Base-by-base conservation (phyloP, 2,329 filamentous ascomycete genomes). In the Helotiales sp. region DNA sequence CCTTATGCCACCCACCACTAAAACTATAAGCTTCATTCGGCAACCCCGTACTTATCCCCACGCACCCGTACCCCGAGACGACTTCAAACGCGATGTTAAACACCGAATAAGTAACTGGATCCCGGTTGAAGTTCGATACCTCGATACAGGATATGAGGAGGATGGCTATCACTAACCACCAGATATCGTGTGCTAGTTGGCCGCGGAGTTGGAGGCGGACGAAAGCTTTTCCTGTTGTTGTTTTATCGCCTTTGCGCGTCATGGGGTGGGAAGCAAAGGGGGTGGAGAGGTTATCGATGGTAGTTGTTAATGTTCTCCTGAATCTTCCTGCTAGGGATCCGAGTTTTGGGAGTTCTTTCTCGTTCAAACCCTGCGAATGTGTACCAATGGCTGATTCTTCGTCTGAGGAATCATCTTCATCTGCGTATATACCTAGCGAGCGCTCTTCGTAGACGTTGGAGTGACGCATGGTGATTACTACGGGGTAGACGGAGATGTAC, bases 381-480 rank as follows among this genome's bases (percentile, higher is more conserved):
- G 29, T 17, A 4, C 5, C 10, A 5, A n/a, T 13, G 24, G 34
- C 22, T 2, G 31, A 27, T 27, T 31, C 52, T 9, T 49, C 46
- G 2, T 58, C 47, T 8, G 46, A 24, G 22, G 40, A n/a, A 17
- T n/a, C n/a, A 25, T 65, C 60, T 25, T 66, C 62, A 9, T 65
- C 58, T 10, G 70, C 72, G 58, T 85, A 83, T 30, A 87, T 81
- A 0, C 86, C 86, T 1, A 90, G 75, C 0, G 83, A 86, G 6
- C 84, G 78, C 66, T 90, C 86, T 68, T 90, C 87, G 67, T 90
- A 90, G 29, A 88, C 83, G 66, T 90, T 90, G 36, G 86, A 87
- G 68, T 86, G 84, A 27, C 87, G 81, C 73, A 87, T 82, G 1
- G 81, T 84, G 58, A 87, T 83, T 25, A 82, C 80, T 22, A 87